Conservation (phyloP, 164 flowering plant species). For the Platanus orientalis region DNA sequence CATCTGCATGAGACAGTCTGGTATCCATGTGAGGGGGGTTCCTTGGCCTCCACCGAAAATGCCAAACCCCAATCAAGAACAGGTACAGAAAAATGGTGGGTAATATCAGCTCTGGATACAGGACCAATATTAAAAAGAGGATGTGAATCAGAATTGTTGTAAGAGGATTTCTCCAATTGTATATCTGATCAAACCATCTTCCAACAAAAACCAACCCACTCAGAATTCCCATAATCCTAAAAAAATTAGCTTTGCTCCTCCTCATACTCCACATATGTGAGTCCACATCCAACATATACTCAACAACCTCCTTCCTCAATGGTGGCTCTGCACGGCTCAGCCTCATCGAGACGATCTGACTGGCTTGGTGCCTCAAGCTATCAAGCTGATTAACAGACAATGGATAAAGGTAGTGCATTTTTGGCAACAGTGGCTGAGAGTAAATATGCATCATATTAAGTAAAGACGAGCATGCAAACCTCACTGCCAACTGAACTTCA, state of each 20-base stretch:
- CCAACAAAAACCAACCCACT: slow-evolving; percentile 59
- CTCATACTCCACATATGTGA: slow-evolving; percentile 90
- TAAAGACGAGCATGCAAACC: slow-evolving; percentile 72
- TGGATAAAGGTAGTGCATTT: slow-evolving; percentile 77
- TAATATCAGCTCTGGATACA: slow-evolving; percentile 78
- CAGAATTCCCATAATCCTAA: slow-evolving; percentile 69
- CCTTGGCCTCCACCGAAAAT: slow-evolving; percentile 61
- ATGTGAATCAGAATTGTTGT: slow-evolving; percentile 73
- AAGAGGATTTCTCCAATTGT: slow-evolving; percentile 87
- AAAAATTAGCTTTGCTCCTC: slow-evolving; percentile 79
- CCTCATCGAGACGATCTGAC: slow-evolving; percentile 68
- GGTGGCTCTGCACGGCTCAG: slow-evolving; percentile 83
- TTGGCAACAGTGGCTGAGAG: slow-evolving; percentile 69
- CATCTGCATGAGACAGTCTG: slow-evolving; percentile 61
- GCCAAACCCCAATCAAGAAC: slow-evolving; percentile 70
- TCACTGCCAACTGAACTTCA: slow-evolving; percentile 75
- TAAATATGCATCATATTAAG: slow-evolving; percentile 73
- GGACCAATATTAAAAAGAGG: slow-evolving; percentile 60
- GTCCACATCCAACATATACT: slow-evolving; percentile 76
- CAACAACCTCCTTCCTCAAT: slow-evolving; percentile 69
- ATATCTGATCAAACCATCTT: slow-evolving; percentile 75
- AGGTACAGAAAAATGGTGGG: slow-evolving; percentile 83
- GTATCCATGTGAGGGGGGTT: slow-evolving; percentile 83
- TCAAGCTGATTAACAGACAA: slow-evolving; percentile 67
- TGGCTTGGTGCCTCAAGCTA: slow-evolving; percentile 82